A percentile compares a stretch with the other conserved stretches of the same genome.
Evolutionary conservation across 2,329 filamentous ascomycete genomes (phyloP).

Genomic region (Trichoderma pleuroti): DNA sequence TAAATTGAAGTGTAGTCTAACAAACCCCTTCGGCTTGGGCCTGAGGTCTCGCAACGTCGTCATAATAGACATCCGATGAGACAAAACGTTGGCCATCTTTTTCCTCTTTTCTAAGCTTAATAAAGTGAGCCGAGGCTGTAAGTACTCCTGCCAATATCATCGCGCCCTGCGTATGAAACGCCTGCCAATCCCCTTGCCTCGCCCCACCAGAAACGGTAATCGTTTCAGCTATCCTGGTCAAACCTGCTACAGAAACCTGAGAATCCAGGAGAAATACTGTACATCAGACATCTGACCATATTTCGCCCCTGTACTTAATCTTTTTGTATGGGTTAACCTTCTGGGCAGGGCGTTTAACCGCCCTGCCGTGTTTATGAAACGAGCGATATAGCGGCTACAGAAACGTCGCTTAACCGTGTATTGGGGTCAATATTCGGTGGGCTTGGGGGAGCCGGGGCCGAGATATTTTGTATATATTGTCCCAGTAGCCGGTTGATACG

Average conservation of each 20-base stretch:
- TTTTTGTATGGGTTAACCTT: neutral
- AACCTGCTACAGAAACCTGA: neutral
- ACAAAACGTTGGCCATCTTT: neutral
- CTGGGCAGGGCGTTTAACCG: neutral
- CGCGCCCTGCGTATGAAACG: neutral
- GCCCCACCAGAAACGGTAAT: neutral
- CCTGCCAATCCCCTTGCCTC: neutral
- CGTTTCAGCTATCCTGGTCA: neutral
- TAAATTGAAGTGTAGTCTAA: neutral
- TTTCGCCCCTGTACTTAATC: neutral
- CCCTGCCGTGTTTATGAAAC: neutral
- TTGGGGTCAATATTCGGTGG: neutral
- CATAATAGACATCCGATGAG: neutral
- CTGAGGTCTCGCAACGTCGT: neutral
- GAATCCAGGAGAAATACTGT: neutral
- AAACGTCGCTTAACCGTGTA: neutral
- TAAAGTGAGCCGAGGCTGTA: neutral
- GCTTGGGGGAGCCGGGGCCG: neutral
- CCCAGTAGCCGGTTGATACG: neutral
- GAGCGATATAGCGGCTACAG: neutral
- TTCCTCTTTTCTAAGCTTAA: neutral
- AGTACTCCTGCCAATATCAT: neutral
- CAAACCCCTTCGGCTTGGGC: neutral
- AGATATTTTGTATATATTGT: neutral
- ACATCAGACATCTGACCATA: neutral